Evolutionary conservation across 768 basidiomycete genomes (phyloP), one percentile per base, ranked within the genome.

Genomic region (Terana coerulea): DNA sequence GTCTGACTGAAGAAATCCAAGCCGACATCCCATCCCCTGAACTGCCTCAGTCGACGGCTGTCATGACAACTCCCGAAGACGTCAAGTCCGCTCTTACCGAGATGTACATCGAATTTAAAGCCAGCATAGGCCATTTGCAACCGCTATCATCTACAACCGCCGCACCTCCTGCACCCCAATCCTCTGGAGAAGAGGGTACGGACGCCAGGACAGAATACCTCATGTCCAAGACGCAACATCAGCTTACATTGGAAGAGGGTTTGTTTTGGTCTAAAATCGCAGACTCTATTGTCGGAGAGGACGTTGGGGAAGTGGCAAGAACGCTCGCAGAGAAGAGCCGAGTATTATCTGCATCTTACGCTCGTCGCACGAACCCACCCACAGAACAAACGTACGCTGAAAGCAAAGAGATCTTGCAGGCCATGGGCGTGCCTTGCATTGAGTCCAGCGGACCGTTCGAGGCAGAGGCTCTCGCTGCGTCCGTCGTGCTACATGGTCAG

Each of bases 391-490:
- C 87, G 2, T 94, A 91, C 59, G 68, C 73, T 0, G 84, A 94
- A 61, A 79, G 81, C 56, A 83, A 77, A 61, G 77, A 80, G 46
- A 78, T 95, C 21, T 60, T 95, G 7, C 59, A 65, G 21, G 84
- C 87, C 0, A 88, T 95, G 86, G 92, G 92, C n/a, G 75, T 94
- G 2, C 85, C 86, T 0, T 87, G 84, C 59, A 64, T 95, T 26
- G 80, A 88, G 15, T 71, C 85, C 8, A 71, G 72, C 0, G 84
- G 84, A 0, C 78, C 85, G 0, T 83, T 78, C 51, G 94, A 97
- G 64, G 94, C 87, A 1, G 94, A 97, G 67, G 91, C 88, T 0
- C 68, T 95, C 29, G 93, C 92, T 0, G 80, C 88, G 5, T 77
- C 86, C 7, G 73, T 95, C 33, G 91, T 90, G 10, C 60, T 83